Conservation (phyloP, 768 basidiomycete genomes). For the Mycena haematopus region DNA sequence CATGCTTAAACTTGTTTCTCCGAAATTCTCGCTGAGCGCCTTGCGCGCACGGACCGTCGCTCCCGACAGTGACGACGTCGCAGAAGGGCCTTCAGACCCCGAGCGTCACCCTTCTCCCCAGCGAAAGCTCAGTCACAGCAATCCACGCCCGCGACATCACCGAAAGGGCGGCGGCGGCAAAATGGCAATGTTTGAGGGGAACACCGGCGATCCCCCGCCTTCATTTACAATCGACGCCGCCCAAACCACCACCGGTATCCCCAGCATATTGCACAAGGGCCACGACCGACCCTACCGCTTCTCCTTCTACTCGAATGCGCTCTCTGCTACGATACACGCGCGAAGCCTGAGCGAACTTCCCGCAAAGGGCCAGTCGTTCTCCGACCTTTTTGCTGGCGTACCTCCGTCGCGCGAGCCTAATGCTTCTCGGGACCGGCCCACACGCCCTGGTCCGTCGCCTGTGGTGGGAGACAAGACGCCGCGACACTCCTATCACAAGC, state of each 20-base stretch:
- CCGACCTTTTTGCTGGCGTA: slow-evolving; percentile 80
- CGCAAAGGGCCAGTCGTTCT: slow-evolving; percentile 91
- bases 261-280: slow-evolving; percentile 50
- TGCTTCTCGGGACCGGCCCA: slow-evolving; percentile 27
- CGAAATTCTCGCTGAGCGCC: slow-evolving; percentile 47
- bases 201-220: slow-evolving; percentile 53
- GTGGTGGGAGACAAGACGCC: slow-evolving; percentile 17
- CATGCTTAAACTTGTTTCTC: slow-evolving; percentile 62
- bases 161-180: slow-evolving; percentile 76
- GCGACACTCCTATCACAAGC: slow-evolving; percentile 16
- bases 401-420: slow-evolving; percentile 30
- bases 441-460: slow-evolving; percentile 26
- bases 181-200: slow-evolving; percentile 87
- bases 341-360: slow-evolving; percentile 92
- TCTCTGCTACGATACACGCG: slow-evolving; percentile 94
- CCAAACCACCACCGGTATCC: slow-evolving; percentile 28
- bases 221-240: slow-evolving; percentile 40
- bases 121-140: slow-evolving; percentile 88
- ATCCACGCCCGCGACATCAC: slow-evolving; percentile 65
- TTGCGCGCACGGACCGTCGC: slow-evolving; percentile 30
- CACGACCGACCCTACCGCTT: slow-evolving; percentile 95
- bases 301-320: slow-evolving; percentile 95
- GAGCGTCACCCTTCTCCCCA: slow-evolving; percentile 59
- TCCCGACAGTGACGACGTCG: slow-evolving; percentile 25
- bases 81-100: slow-evolving; percentile 32